Conservation (phyloP, 768 basidiomycete genomes). For the Baorangia bicolor region DNA sequence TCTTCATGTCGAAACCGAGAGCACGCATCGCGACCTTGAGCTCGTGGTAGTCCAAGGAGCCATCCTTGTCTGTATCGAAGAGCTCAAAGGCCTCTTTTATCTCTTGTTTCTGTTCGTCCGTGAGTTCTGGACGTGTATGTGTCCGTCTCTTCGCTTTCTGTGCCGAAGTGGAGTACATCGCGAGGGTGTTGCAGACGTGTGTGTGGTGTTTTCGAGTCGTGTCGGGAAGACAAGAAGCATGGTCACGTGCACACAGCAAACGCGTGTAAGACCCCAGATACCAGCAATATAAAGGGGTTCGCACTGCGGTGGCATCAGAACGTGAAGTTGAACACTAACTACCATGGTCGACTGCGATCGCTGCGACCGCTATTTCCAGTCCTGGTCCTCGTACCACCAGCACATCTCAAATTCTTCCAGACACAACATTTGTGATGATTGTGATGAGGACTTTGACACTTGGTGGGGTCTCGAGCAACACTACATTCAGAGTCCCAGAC, state of each 20-base stretch:
- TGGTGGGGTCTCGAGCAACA: constrained; percentile 45
- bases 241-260: constrained; percentile 26
- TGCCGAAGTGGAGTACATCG: constrained; percentile 60
- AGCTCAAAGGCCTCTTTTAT: constrained; percentile 99
- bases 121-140: constrained; percentile 77
- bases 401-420: constrained; percentile 36
- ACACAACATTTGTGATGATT: constrained; percentile 49
- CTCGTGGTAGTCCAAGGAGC: constrained; percentile 95
- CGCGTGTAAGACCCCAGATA: constrained; percentile 33
- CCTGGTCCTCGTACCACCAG: constrained; percentile 28
- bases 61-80: constrained; percentile 99
- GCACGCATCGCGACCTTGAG: constrained; percentile 99
- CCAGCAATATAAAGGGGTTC: neutral
- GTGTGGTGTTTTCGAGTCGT: neutral
- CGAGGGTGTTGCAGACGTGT: neutral
- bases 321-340: neutral
- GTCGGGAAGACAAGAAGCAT: neutral
- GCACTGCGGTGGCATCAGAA: no score
- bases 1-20: constrained; percentile 96
- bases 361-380: constrained; percentile 40
- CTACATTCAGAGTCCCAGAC: constrained; percentile 47
- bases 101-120: constrained; percentile 90
- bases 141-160: constrained; percentile 74
- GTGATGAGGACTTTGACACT: constrained; percentile 45
- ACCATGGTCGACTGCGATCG: constrained; percentile 37